Evolutionary conservation across 371 early-diverging fungal species (phyloP).

Genomic region (Syncephalastrum contaminatum): DNA sequence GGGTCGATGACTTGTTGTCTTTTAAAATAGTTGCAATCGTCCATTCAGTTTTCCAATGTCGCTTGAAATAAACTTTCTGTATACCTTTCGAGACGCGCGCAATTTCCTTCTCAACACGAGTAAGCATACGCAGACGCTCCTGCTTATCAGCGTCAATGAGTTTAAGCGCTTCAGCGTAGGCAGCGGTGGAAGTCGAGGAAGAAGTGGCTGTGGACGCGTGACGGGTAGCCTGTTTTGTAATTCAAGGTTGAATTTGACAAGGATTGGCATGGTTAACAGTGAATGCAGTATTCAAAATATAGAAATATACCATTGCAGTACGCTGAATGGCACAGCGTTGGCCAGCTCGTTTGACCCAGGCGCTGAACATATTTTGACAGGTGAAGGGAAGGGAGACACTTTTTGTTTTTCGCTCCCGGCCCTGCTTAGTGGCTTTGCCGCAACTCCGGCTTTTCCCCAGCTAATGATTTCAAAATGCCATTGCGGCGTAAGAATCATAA

Average conservation of each 20-base stretch:
- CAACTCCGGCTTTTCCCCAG: no score
- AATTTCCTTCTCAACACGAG: constrained; percentile 48
- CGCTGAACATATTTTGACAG: constrained; percentile 13
- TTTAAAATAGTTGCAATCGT: background rate
- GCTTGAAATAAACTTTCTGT: background rate
- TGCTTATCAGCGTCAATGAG: constrained; percentile 65
- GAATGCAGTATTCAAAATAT: background rate
- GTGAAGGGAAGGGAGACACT: background rate
- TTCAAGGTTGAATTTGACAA: background rate
- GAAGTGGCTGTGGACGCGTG: constrained; percentile 18
- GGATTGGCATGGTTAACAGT: background rate
- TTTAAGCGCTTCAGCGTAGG: constrained; percentile 75
- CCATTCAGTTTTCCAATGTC: background rate
- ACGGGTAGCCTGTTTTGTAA: constrained; percentile 8
- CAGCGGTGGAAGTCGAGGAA: constrained; percentile 44
- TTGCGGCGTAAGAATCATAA: no score
- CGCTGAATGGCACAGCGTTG: constrained; percentile 8
- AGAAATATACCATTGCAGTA: constrained; percentile 1
- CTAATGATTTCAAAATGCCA: no score
- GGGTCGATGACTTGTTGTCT: constrained; percentile 26
- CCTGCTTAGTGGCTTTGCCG: constrained; percentile 1
- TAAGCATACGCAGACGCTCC: constrained; percentile 57
- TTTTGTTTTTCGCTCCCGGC: background rate
- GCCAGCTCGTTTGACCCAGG: constrained; percentile 14
- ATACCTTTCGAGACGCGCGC: constrained; percentile 52